Conservation (phyloP, 2,329 filamentous ascomycete genomes). For the Stromatinia cepivora region DNA sequence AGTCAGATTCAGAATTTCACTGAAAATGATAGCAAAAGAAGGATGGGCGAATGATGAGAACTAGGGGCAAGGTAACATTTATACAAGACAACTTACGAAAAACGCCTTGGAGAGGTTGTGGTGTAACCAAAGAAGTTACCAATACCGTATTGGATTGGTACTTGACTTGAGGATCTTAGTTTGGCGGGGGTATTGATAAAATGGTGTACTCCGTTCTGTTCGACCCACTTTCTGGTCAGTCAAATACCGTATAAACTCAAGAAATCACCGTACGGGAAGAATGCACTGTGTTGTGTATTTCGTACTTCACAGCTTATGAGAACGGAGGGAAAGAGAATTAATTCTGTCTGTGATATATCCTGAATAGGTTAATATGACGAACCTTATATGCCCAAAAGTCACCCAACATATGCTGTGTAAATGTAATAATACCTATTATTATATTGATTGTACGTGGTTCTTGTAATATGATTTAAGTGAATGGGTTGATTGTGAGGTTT, state of each 20-base stretch:
- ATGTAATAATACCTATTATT: background rate
- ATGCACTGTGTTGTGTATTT: too few relatives aligned
- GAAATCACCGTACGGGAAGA: background rate
- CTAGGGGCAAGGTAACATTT: background rate
- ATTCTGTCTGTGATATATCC: background rate
- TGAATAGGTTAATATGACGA: background rate
- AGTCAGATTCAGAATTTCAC: background rate
- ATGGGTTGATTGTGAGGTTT: background rate
- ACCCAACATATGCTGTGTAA: background rate
- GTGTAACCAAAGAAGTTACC: background rate
- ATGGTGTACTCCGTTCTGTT: background rate
- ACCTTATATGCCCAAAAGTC: background rate
- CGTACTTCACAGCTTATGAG: background rate
- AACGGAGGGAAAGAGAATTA: background rate
- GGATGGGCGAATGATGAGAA: background rate
- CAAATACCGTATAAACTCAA: background rate
- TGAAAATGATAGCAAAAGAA: background rate
- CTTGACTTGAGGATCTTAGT: background rate
- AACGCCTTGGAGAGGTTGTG: background rate
- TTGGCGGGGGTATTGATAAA: slow-evolving; percentile 6
- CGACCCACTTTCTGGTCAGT: background rate
- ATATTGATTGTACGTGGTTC: background rate
- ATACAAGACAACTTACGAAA: slow-evolving; percentile 8
- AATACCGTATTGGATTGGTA: background rate
- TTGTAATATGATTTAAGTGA: background rate